These are phyloP conservation scores for Rubroshorea leprosula DNA, from an alignment of 345 rosid species.

Conservation along the genomic window DNA sequence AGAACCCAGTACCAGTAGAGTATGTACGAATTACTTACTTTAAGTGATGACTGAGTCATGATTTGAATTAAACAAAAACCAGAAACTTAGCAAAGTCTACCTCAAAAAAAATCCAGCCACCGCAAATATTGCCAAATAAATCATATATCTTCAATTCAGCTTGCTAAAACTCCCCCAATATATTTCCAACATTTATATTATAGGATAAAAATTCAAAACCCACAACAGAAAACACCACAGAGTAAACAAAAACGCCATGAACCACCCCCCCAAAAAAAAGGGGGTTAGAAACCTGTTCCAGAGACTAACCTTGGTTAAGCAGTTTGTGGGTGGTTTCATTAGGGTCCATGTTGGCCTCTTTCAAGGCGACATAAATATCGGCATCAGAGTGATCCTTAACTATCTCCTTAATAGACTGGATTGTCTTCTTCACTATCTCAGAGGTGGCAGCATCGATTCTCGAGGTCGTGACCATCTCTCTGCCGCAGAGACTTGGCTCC, in stretches of 20 bases:
- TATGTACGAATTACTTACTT: too few species aligned
- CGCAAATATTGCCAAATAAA: background rate
- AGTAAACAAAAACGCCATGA: background rate
- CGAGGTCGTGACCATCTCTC: constrained; percentile 42
- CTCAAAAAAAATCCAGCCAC: background rate
- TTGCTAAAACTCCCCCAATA: too few species aligned
- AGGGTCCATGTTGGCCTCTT: constrained; percentile 79
- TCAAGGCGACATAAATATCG: constrained; percentile 59
- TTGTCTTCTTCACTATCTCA: constrained; percentile 46
- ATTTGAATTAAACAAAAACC: too few species aligned
- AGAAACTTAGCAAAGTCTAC: background rate
- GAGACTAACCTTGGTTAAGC: constrained; percentile 60
- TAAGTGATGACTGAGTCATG: too few species aligned
- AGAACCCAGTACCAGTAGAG: too few species aligned
- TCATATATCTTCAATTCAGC: background rate
- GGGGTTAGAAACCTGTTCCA: background rate
- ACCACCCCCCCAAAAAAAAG: background rate
- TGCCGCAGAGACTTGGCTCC: background rate
- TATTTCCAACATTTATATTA: too few species aligned
- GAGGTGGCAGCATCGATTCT: constrained; percentile 31
- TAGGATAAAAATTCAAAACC: background rate
- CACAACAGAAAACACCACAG: background rate
- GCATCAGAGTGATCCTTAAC: constrained; percentile 72
- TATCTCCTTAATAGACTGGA: constrained; percentile 69
- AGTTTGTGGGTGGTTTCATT: constrained; percentile 68